Base-by-base conservation (phyloP, 2,329 filamentous ascomycete species). In the Alternaria arbusti region DNA sequence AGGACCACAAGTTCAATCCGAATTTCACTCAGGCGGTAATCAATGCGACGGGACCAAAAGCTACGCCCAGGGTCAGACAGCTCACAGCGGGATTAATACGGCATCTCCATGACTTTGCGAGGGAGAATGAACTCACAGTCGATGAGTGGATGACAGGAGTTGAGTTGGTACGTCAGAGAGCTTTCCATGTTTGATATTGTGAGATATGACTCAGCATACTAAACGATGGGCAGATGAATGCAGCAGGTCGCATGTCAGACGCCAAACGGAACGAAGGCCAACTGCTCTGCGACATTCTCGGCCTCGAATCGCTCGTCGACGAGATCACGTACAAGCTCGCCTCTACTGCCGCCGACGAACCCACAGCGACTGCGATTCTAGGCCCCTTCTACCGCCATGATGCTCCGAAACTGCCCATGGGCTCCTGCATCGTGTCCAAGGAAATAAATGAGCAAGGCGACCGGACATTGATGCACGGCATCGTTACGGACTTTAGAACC, bases 351-450 rank as follows among this genome's bases (percentile, higher is more conserved):
- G 64, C 61, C 22, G 80, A 82, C 59, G 75, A 78, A 23, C 84
- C 89, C 11, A 96, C 92, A 6, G 87, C 91, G 3, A 91, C 91
- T 5, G 89, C 93, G 44, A 93, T 97, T 68, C 86, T 97, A 0
- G 93, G 93, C 0, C 93, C 93, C 1, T 97, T 97, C 82, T 96
- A 92, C 87, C 87, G 92, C 6, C 85, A 88, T 46, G 86, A 94
- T 70, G 88, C 92, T 0, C 92, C 93, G 6, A 81, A 86, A 61
- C 86, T 90, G 50, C 81, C 88, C n/a, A 91, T 91, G 74, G 93
- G 91, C 54, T 86, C 85, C 49, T 89, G 84, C 71, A 92, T 96
- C 66, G 84, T 89, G 2, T 71, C 69, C 82, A 66, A 86, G 26
- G 80, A 84, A 5, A 72, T 82, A 4, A 70, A 67, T 20, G 59